Base-by-base conservation (phyloP, 306 rosid genomes). In the Sphenostylis stenocarpa region DNA sequence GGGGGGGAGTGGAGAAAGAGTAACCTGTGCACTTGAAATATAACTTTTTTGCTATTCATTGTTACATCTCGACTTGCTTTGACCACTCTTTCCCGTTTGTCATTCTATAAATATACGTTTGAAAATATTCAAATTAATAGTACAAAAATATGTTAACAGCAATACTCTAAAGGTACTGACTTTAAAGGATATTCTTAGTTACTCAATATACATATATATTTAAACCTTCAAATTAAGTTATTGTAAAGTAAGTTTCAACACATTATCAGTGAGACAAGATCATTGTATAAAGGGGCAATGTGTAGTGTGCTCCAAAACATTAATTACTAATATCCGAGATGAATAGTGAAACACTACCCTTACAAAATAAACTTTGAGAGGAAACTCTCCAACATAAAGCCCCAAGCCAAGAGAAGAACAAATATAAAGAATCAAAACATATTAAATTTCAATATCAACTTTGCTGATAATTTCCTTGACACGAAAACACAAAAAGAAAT, bases 1-100 rank as follows among this genome's bases (percentile, higher is more conserved):
- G 16, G 57, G 38, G 41, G 7, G 31, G 26, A 73, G 17, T 19
- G 23, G 53, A 39, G 39, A n/a, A 14, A 34, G 23, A 66, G 77
- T 6, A 75, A 91, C 98, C 98, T 91, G 85, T 95, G 98, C 72
- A 95, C 98, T 82, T 94, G 98, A 77, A 95, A 95, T 77, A 95
- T 95, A 82, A 95, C 98, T 53, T 95, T 95, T 86, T 95, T 95
- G 89, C 98, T 95, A 86, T 95, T 90, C 86, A 80, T 90, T 52
- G 98, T 95, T 73, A 95, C 69, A 49, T 95, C 96, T 47, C 98
- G 98, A 55, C 98, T 95, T 47, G 96, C 97, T 84, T 95, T 95
- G 15, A 92, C 97, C 57, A 92, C 87, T 82, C 96, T 86, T 84
- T 95, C 98, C 62, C 97, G 96, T 70, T 95, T 95, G 0, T 95